Conservation (phyloP, 1,284 basidiomycete species). For the Austroboletus niveus region DNA sequence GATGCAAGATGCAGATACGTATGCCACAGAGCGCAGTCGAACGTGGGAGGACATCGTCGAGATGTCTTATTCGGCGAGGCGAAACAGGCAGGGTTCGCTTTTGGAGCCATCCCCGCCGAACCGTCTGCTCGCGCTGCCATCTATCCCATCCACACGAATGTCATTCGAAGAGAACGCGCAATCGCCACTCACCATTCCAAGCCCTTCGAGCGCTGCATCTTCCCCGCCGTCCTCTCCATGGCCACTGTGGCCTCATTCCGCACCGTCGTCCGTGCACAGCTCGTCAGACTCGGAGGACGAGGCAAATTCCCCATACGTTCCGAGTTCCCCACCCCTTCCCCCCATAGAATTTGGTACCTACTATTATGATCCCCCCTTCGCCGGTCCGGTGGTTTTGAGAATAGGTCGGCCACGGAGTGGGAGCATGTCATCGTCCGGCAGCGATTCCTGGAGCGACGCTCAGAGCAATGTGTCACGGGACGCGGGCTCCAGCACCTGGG, state of each 20-base stretch:
- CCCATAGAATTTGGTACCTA: not conserved
- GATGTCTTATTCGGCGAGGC: constrained; percentile 5
- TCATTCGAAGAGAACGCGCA: constrained; percentile 20
- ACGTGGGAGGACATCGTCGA: constrained; percentile 16
- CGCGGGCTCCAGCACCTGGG: constrained; percentile 17
- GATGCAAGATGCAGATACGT: constrained; percentile 11
- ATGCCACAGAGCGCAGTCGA: not conserved
- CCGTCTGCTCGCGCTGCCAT: constrained; percentile 21
- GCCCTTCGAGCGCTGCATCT: constrained; percentile 12
- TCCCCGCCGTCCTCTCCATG: constrained; percentile 12
- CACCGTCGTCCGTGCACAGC: constrained; percentile 5
- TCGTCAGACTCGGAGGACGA: constrained; percentile 17
- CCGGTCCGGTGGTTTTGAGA: not conserved
- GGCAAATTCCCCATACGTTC: not conserved
- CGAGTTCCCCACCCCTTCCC: not conserved
- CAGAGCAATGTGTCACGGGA: constrained; percentile 14
- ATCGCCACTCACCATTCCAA: constrained; percentile 30
- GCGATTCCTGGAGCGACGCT: constrained; percentile 32
- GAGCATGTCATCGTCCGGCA: constrained; percentile 13
- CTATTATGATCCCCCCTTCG: not conserved
- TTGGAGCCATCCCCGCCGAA: constrained; percentile 3
- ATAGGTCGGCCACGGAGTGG: constrained; percentile 8
- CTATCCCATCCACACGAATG: constrained; percentile 22
- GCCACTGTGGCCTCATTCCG: constrained; percentile 9
- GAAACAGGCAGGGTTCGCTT: not conserved